Evolutionary conservation across 2,329 filamentous ascomycete species (phyloP).

Genomic region (Pestalotiopsis sp.): DNA sequence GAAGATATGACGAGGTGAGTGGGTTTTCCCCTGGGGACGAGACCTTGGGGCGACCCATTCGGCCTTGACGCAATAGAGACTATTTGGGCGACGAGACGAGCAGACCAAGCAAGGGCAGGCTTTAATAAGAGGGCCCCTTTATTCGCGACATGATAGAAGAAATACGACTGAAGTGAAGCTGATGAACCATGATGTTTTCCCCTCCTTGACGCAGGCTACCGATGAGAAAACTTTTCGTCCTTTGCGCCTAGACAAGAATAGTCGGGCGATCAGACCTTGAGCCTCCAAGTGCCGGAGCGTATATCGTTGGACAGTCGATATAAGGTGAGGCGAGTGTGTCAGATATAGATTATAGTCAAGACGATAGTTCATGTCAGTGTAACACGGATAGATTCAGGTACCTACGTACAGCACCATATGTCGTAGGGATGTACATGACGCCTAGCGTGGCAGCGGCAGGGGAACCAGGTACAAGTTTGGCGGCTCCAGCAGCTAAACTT

Average conservation of each 20-base stretch:
- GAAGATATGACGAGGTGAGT: conserved; percentile 21
- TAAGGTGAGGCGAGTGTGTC: neutral
- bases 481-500: too few relatives aligned
- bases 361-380: neutral
- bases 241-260: neutral
- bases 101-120: conserved; percentile 9
- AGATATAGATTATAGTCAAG: neutral
- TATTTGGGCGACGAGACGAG: conserved; percentile 2
- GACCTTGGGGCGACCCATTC: neutral
- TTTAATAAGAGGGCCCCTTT: conserved; percentile 3
- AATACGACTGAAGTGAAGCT: neutral
- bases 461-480: too few relatives aligned
- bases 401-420: too few relatives aligned
- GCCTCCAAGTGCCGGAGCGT: neutral
- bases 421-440: too few relatives aligned
- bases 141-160: conserved; percentile 3
- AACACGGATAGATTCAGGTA: neutral
- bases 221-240: neutral
- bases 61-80: conserved; percentile 7
- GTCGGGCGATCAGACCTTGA: neutral
- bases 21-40: neutral
- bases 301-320: neutral
- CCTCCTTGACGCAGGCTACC: neutral
- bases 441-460: too few relatives aligned
- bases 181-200: neutral